Conservation (phyloP, 2,329 filamentous ascomycete species). For the Paracamarosporium sp. region DNA sequence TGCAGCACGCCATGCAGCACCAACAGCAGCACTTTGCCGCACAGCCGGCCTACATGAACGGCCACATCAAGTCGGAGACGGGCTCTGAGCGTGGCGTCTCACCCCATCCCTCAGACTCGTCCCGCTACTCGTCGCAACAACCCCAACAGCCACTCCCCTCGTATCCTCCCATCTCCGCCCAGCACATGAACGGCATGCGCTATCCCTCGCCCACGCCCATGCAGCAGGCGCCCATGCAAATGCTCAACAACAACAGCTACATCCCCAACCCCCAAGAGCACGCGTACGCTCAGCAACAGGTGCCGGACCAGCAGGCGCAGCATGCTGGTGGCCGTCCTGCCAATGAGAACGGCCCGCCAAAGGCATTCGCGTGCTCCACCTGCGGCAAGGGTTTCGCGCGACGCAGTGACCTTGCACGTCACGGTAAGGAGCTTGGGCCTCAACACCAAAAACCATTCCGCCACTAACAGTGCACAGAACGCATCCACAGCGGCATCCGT, state of each 20-base stretch:
- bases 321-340: slow-evolving; percentile 51
- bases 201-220: slow-evolving; percentile 62
- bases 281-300: slow-evolving; percentile 50
- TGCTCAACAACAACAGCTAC: slow-evolving; percentile 64
- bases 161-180: slow-evolving; percentile 56
- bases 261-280: slow-evolving; percentile 58
- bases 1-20: slow-evolving; percentile 52
- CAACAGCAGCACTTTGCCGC: slow-evolving; percentile 54
- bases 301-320: slow-evolving; percentile 47
- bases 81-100: slow-evolving; percentile 65
- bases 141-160: slow-evolving; percentile 57
- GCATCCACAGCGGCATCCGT: slow-evolving; percentile 89
- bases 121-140: slow-evolving; percentile 64
- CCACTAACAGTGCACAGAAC: slow-evolving; percentile 66
- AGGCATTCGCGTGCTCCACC: slow-evolving; percentile 87
- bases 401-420: slow-evolving; percentile 89
- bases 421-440: slow-evolving; percentile 71
- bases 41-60: slow-evolving; percentile 54
- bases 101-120: slow-evolving; percentile 62
- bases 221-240: slow-evolving; percentile 58
- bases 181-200: slow-evolving; percentile 58
- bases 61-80: slow-evolving; percentile 63
- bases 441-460: slow-evolving; percentile 27
- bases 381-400: slow-evolving; percentile 93
- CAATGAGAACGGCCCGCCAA: slow-evolving; percentile 61